Base-by-base conservation (phyloP, 2,329 filamentous ascomycete genomes). In the Zopfia rhizophila region DNA sequence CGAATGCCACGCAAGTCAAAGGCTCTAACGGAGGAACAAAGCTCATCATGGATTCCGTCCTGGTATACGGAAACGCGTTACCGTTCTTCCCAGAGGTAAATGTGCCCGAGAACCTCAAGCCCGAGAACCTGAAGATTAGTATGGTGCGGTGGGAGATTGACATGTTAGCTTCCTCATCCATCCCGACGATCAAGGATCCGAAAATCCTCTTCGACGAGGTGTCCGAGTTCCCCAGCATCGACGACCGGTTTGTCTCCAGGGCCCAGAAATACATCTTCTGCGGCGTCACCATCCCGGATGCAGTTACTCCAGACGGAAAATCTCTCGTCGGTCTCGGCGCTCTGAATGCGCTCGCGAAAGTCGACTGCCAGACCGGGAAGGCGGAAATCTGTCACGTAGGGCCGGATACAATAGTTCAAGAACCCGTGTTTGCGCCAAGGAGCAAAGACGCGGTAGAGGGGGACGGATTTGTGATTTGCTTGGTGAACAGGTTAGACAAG, bases 341-440 rank as follows among this genome's bases (percentile, higher is more conserved):
- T n/a, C n/a, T n/a, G 7, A 50, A 50, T 22, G 47, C 29, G 6
- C 42, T 50, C 2, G 42, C 35, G 14, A 50, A 42, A 38, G 45
- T 45, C 28, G 38, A 24, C n/a, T 18, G 31, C 28, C 10, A 18
- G 21, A 59, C 56, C 1, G 56, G 58, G 3, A 38, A 61, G 48
- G 62, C 55, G 1, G 37, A 45, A 29, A 66, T 40, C 29, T 66
- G 59, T 31, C 65, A 56, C 31, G 61, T 53, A 30, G 65, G 60
- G 11, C 62, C 56, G 33, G 61, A 56, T 11, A 58, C 66, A 16
- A 73, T 74, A 1, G 74, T 78, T 46, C 77, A 80, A 53, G 78
- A 81, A 53, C 78, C 78, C 1, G 72, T 76, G 0, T 81, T 81
- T 47, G 73, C 80, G 14, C 77, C 78, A 3, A 60, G 66, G 13